Evolutionary conservation across 352 stramenopile genomes (phyloP).

Genomic region (Globisporangium sylvaticum): DNA sequence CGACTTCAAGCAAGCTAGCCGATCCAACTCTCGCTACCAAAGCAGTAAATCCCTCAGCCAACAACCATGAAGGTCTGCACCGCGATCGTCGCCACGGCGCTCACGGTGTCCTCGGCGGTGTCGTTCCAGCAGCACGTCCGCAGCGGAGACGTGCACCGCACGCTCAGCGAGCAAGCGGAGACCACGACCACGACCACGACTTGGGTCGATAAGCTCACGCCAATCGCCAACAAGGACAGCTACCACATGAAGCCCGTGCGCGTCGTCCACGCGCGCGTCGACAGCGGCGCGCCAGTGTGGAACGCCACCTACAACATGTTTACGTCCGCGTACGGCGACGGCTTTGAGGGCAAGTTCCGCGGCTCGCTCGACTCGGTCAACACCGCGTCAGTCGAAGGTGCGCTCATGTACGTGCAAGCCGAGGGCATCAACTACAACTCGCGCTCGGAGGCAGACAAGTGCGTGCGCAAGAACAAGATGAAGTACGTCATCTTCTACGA

Average conservation of each 20-base stretch:
- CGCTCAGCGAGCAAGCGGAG: conserved; percentile 6
- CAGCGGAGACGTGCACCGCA: conserved; percentile 6
- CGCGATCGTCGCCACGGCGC: not conserved
- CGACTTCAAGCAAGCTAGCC: not conserved
- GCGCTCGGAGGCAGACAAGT: conserved; percentile 10
- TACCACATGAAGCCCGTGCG: conserved; percentile 57
- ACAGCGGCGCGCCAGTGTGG: conserved; percentile 53
- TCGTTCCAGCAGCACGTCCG: not conserved
- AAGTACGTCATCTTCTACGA: conserved; percentile 84
- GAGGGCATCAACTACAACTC: conserved; percentile 50
- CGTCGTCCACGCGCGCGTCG: conserved; percentile 59
- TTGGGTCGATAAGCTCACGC: conserved; percentile 23
- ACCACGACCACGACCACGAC: not conserved
- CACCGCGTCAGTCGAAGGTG: conserved; percentile 41
- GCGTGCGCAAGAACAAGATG: conserved; percentile 74
- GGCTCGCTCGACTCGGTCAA: conserved; percentile 38
- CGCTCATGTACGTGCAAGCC: conserved; percentile 47
- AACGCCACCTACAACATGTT: conserved; percentile 32
- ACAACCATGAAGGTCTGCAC: conserved; percentile 17
- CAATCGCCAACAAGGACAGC: conserved; percentile 30
- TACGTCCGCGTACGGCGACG: conserved; percentile 33
- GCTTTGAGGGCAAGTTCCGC: conserved; percentile 28
- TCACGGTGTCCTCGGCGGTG: not conserved
- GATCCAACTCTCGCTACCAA: not conserved
- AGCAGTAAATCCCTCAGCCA: not conserved